Base-by-base conservation (phyloP, 768 basidiomycete genomes). In the Amanita fuliginea region DNA sequence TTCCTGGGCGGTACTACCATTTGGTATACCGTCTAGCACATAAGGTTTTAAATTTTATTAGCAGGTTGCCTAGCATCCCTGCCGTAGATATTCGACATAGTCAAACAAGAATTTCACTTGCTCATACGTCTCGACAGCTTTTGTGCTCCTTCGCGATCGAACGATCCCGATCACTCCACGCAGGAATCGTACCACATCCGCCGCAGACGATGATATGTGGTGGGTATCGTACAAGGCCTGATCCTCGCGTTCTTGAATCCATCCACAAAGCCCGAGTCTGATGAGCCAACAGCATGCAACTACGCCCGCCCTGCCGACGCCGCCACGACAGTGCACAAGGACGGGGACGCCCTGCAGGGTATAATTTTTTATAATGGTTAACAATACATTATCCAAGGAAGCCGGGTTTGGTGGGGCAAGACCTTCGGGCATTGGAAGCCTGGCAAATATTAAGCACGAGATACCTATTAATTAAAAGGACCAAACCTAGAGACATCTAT, bases 71-170 rank as follows among this genome's bases (percentile, higher is more conserved):
- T 34, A 45, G 5, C 30, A 10, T 18, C 34, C n/a, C 13, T 40
- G 47, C 37, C 70, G 61, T 51, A 88, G 59, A 64, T 75, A 80
- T 34, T 82, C 77, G 3, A 89, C 78, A 62, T 78, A 93, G 26
- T 88, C 83, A 0, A 83, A 77, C 43, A 93, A 64, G 59, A 93
- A 92, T 55, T 73, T 68, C 13, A 95, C 95, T 64, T 98, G 94
- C 61, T 96, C 91, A 60, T 86, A 83, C 3, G 91, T 95, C 63
- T 98, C 95, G 35, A 98, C 78, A 1, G 93, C 92, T 62, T 98
- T 97, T 50, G 83, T 64, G 56, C 91, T 92, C 53, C 94, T 69
- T 53, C 92, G 68, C 53, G 76, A 67, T 43, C 94, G 67, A 6
- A 93, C 77, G 49, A 91, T 75, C 5, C 70, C 65, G 47, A 98